A percentile compares a stretch with the other conserved stretches of the same genome.
phyloP scores from a whole-genome alignment of 208 protist species.

The Jaenimonas drosophilae region DNA sequence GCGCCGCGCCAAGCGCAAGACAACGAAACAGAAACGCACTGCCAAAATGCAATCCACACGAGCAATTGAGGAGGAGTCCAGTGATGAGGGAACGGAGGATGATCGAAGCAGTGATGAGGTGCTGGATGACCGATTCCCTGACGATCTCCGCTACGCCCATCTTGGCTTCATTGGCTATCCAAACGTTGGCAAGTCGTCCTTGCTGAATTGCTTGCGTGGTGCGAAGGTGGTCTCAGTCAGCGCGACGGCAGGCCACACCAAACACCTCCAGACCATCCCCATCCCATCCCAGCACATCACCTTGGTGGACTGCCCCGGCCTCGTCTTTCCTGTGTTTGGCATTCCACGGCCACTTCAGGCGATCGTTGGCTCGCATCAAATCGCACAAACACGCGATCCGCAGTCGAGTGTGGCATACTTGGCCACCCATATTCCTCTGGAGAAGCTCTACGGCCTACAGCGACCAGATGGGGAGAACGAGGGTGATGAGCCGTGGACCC shows the following conservation, averaged over 20 bases:
- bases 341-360: conserved; percentile 85
- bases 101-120: conserved; percentile 4
- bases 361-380: conserved; percentile 92
- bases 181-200: conserved; percentile 93
- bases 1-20: too few species aligned
- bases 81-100: too few species aligned
- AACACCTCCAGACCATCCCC: conserved; percentile 95
- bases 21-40: too few species aligned
- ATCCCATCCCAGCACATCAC: conserved; percentile 73
- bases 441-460: conserved; percentile 83
- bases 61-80: too few species aligned
- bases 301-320: conserved; percentile 93
- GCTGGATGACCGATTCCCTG: conserved; percentile 11
- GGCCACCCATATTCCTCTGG: conserved; percentile 84
- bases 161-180: conserved; percentile 88
- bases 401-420: conserved; percentile 89
- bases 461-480: conserved; percentile 40
- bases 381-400: conserved; percentile 95
- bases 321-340: conserved; percentile 86
- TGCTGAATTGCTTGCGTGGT: conserved; percentile 95
- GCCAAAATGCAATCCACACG: too few species aligned
- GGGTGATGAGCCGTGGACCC: conserved; percentile 64
- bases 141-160: conserved; percentile 25
- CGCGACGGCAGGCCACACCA: conserved; percentile 95
- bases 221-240: conserved; percentile 93